A percentile compares a stretch with the other conserved stretches of the same genome.
These are phyloP conservation scores for Fraxinus baroniana DNA, from an alignment of 305 asterid species.

Conservation along the genomic window DNA sequence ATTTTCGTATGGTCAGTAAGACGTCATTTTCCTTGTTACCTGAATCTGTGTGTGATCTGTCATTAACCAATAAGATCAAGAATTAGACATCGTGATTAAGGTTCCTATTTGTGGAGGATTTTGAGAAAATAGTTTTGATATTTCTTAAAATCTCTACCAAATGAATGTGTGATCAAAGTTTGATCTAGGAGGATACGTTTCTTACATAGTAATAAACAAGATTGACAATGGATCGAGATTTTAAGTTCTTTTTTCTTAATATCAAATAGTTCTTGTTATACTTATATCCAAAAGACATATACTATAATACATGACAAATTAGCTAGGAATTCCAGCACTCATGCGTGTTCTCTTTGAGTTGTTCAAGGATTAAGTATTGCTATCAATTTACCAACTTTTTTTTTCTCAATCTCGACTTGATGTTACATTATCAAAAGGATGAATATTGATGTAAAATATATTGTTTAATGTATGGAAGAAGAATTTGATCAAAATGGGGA, in stretches of 20 bases:
- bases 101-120: not conserved
- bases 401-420: no score
- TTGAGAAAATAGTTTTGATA: not conserved
- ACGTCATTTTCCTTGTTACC: conserved; percentile 28
- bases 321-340: no score
- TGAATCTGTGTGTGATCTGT: not conserved
- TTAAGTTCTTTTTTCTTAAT: not conserved
- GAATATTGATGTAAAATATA: no score
- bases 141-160: not conserved
- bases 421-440: no score
- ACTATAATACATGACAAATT: no score
- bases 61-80: not conserved
- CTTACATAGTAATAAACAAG: not conserved
- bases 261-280: not conserved
- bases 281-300: no score
- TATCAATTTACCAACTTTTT: no score
- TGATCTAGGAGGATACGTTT: not conserved
- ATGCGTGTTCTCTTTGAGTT: no score
- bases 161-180: not conserved
- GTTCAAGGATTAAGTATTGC: no score
- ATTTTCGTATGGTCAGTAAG: conserved; percentile 32
- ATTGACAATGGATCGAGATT: not conserved
- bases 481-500: no score
- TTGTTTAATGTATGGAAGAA: no score
- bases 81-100: not conserved